Evolutionary conservation across 2,329 filamentous ascomycete genomes (phyloP).

Genomic region (Exophiala spinifera): DNA sequence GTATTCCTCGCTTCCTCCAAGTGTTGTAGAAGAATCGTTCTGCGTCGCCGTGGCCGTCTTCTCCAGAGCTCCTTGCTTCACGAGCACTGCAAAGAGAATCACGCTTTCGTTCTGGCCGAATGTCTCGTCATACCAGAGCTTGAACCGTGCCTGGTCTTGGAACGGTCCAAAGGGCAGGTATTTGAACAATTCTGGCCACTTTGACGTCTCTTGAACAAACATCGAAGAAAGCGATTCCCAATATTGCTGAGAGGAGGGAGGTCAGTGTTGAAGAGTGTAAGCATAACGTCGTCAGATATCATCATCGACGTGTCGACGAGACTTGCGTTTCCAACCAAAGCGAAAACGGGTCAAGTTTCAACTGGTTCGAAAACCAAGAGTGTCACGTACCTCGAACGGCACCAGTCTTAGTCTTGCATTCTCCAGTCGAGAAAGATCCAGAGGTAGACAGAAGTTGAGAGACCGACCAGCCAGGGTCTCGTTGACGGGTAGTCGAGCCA

Average conservation of each 20-base stretch:
- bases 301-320: too few relatives aligned
- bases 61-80: too few relatives aligned
- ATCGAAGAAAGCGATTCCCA: background rate
- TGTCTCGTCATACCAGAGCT: background rate
- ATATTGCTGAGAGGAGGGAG: too few relatives aligned
- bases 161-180: conserved; percentile 6
- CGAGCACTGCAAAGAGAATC: too few relatives aligned
- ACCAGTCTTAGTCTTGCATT: conserved; percentile 10
- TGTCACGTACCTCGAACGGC: conserved; percentile 5
- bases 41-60: too few relatives aligned
- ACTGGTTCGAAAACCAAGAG: background rate
- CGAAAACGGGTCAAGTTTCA: too few relatives aligned
- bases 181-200: background rate
- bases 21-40: background rate
- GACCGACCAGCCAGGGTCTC: too few relatives aligned
- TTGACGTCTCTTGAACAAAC: background rate
- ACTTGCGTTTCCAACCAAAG: too few relatives aligned
- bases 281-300: too few relatives aligned
- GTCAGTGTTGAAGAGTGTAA: too few relatives aligned
- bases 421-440: conserved; percentile 6
- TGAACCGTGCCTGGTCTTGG: background rate
- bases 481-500: too few relatives aligned
- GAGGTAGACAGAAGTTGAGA: conserved; percentile 7
- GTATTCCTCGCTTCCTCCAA: background rate
- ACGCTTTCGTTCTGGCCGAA: too few relatives aligned